Evolutionary conservation across 2,329 filamentous ascomycete genomes (phyloP), one percentile per base, ranked within the genome.

Genomic region (Aspergillus sclerotialis): DNA sequence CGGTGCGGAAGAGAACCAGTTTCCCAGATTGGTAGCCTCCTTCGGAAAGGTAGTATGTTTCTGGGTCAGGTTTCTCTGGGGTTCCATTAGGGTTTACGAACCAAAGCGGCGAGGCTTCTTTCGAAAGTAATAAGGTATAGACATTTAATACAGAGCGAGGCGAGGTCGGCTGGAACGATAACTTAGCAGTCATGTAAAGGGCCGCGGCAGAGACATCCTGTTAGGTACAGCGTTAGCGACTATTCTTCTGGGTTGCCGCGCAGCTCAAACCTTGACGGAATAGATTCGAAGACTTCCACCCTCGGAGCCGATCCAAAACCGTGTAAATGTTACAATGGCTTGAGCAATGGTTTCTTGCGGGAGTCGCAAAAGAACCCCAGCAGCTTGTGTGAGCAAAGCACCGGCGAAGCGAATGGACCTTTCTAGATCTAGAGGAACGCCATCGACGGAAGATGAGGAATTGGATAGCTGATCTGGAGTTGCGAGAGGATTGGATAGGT

Each of bases 291-390:
- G 49, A 44, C 65, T 68, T 8, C 64, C 64, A 5, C 65, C 64
- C 33, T 68, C 65, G 11, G 61, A 43, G 0, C 64, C 65, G 17
- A 87, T 66, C 82, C 84, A 94, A 63, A 87, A 92, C 10, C 90
- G 76, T 33, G 82, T 81, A 21, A 94, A 76, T 0, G 92, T 64
- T 26, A 95, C 78, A 53, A 89, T 85, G 3, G 89, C 86, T 52
- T 88, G 84, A 4, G 88, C 84, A 25, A 92, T 85, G 25, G 86
- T 78, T 47, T 88, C 85, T 56, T 94, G 88, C 5, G 87, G 84
- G 25, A 96, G 71, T 30, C 85, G 78, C 3, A 98, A 73, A 12
- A 96, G 75, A 32, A 93, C 73, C 1, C 68, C 68, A 7, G 68
- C 68, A 3, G 65, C 56, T 40, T 69, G 67, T 1, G 66, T 71